These are phyloP conservation scores for Puccinia coronata DNA, from an alignment of 1,284 basidiomycete species.

Conservation along the genomic window DNA sequence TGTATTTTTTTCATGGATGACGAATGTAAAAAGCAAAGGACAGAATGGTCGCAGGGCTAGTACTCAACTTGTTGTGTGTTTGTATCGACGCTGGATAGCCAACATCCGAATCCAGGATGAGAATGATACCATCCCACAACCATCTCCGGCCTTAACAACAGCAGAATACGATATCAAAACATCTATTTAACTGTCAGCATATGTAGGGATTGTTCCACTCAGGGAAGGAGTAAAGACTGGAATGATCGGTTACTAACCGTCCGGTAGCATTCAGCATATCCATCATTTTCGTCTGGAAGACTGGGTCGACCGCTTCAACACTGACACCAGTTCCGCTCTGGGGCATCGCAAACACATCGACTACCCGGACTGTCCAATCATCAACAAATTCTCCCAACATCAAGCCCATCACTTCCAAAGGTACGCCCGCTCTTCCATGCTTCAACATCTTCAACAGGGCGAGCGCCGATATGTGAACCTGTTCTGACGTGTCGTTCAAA, in stretches of 20 bases:
- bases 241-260: conserved; percentile 66
- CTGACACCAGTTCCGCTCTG: conserved; percentile 98
- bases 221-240: not conserved
- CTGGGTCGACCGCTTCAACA: conserved; percentile 98
- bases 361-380: conserved; percentile 85
- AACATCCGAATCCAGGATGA: conserved; percentile 98
- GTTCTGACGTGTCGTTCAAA: conserved; percentile 68
- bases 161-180: not conserved
- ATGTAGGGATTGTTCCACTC: not conserved
- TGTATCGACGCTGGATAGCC: conserved; percentile 97
- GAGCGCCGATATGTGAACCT: conserved; percentile 91
- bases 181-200: not conserved
- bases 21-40: not conserved
- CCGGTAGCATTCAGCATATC: conserved; percentile 99
- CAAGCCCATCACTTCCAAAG: conserved; percentile 99
- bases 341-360: conserved; percentile 99
- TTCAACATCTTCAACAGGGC: conserved; percentile 99
- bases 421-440: conserved; percentile 96
- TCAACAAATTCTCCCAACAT: conserved; percentile 99
- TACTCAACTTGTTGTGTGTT: conserved; percentile 88
- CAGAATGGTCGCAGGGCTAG: not conserved
- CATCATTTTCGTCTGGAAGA: conserved; percentile 98
- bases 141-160: conserved; percentile 79
- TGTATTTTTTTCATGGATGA: not conserved
- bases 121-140: conserved; percentile 99